A percentile compares a stretch with the other conserved stretches of the same genome.
Evolutionary conservation across 2,329 filamentous ascomycete genomes (phyloP).

Genomic region (Juglanconis juglandina): DNA sequence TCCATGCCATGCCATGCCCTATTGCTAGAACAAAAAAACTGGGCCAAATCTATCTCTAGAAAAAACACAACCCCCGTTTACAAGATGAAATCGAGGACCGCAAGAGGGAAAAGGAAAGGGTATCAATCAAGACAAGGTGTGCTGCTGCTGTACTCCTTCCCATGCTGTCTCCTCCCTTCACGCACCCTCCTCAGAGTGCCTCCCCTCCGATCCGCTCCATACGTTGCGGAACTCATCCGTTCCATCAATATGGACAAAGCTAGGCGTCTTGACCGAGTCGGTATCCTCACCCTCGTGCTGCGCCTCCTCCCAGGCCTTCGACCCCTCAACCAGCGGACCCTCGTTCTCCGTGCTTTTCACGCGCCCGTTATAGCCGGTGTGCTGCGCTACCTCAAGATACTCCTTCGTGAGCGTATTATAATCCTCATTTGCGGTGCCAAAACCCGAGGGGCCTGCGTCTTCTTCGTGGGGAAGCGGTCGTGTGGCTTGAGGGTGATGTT

Average conservation of each 20-base stretch:
- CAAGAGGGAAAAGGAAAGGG: background rate
- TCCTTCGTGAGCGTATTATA: constrained; percentile 18
- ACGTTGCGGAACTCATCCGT: constrained; percentile 45
- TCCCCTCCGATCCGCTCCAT: constrained; percentile 29
- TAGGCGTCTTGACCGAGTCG: constrained; percentile 13
- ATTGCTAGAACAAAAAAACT: background rate
- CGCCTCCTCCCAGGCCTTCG: constrained; percentile 15
- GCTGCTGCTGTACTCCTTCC: background rate
- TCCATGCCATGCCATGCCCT: constrained; percentile 10
- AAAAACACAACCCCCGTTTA: background rate
- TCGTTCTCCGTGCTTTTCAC: constrained; percentile 18
- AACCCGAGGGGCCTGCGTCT: constrained; percentile 26
- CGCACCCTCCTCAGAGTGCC: background rate
- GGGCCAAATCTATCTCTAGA: background rate
- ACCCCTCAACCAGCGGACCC: constrained; percentile 16
- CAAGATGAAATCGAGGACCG: background rate
- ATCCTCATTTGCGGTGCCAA: constrained; percentile 18
- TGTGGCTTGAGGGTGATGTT: constrained; percentile 7
- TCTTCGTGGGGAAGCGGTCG: constrained; percentile 23
- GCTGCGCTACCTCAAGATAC: constrained; percentile 24
- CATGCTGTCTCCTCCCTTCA: background rate
- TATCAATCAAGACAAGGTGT: constrained; percentile 1
- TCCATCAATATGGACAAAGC: constrained; percentile 26
- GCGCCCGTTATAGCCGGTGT: constrained; percentile 16
- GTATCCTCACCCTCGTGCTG: constrained; percentile 9